Base-by-base conservation (phyloP, 805 yeast species). In the Hanseniaspora taiwanica region DNA sequence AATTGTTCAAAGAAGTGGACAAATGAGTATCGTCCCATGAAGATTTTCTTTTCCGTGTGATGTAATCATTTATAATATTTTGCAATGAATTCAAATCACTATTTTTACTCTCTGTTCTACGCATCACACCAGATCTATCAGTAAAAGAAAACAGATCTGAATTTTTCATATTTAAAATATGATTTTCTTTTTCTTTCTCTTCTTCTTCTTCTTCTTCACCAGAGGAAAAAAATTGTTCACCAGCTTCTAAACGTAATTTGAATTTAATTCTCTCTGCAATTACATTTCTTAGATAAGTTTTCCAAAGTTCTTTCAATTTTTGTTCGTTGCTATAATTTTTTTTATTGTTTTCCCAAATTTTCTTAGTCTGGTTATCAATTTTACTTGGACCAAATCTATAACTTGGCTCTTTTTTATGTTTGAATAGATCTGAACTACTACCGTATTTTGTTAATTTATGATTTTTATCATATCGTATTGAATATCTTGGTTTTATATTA, bases 281-380 rank as follows among this genome's bases (percentile, higher is more conserved):
- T 7, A 38, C 6, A 8, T 35, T 18, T 1, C 19, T 42, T 21
- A 42, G 21, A n/a, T 38, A 42, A 13, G 6, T 13, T 9, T 23
- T 13, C 44, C 44, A 42, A 1, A 38, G 7, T 6, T 17, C 13
- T 5, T 34, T 12, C 10, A 34, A 24, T 38, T 21, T 12, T 12
- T n/a, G 16, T 41, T 37, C 3, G 27, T 9, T 27, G 27, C 34
- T 29, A 8, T 33, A 10, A 8, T 19, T 12, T 33, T 19, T 12
- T 7, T 17, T 19, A 18, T 18, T 5, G 24, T 33, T 33, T 33
- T 33, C 12, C 14, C n/a, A n/a, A n/a, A n/a, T n/a, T n/a, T n/a
- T n/a, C n/a, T n/a, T n/a, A n/a, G n/a, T n/a, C n/a, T n/a, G n/a
- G n/a, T n/a, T n/a, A n/a, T n/a, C n/a, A n/a, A n/a, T n/a, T n/a